Evolutionary conservation across 2,329 filamentous ascomycete species (phyloP), one percentile per base, ranked within the genome.

Genomic region (Penicillium hesseltinei): DNA sequence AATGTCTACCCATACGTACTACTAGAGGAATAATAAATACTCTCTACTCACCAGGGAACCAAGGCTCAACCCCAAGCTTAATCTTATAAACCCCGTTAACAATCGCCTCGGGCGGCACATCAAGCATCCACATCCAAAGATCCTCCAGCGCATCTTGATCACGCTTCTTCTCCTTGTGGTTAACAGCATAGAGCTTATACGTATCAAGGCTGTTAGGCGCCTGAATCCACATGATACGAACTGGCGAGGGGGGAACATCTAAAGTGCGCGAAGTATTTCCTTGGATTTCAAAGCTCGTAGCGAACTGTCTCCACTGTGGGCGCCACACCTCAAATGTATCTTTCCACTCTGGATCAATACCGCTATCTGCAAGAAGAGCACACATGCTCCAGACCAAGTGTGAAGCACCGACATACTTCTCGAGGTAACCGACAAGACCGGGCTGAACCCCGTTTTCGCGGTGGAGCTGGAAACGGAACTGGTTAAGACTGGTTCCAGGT

Each of bases 341-440:
- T 5, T n/a, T 54, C 44, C 44, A 54, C 3, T 35, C 45, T 4
- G 44, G 44, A n/a, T 54, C 51, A 7, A 49, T 33, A 5, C 25
- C n/a, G 0, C 36, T 49, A 31, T 54, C 44, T 13, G 44, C 44
- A 27, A 54, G 51, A 13, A 31, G 8, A 40, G 51, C 44, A 5
- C 44, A 54, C 51, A 54, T 54, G 5, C 36, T 49, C 51, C 51
- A 54, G 2, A 54, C 51, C 11, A 54, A 8, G 17, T 54, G 51
- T 3, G 36, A 11, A 10, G 43, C 35, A 19, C 36, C 25, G 3
- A 49, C 27, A 29, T 49, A 54, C 21, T 49, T 49, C 13, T 49
- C 51, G 1, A 49, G 44, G 3, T 52, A 52, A 13, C 50, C 39
- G 5, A 27, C 11, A 3, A 52, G 17, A 19, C 50, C 50, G 11